Evolutionary conservation across 1,284 basidiomycete genomes (phyloP), one percentile per base, ranked within the genome.

Genomic region (Vanrija sp.): DNA sequence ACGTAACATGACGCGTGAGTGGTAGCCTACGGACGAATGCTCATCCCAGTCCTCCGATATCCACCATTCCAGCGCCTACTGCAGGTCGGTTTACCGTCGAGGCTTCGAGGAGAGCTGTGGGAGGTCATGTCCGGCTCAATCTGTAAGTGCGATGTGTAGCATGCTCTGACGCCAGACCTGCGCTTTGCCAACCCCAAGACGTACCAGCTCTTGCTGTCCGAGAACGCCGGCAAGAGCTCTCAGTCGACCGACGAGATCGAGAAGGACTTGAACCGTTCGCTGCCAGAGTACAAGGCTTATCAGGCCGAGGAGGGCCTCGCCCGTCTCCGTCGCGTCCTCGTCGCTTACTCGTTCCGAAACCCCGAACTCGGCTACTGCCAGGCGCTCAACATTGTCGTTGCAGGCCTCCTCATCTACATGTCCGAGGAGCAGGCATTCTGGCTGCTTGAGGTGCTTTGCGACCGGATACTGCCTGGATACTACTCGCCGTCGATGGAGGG

Each of bases 401-500:
- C 48, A 12, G n/a, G 55, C 38, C 55, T 60, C 28, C 59, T 58
- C 62, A 94, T 91, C 65, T 99, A 98, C 75, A 93, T 96, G 90
- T 96, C 92, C 12, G 96, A 98, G 78, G 96, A 98, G 72, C 96
- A 98, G 76, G 89, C 93, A 28, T 99, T 98, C 76, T 98, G 94
- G 93, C 80, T 98, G 5, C 83, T 99, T 9, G 91, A 96, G 71
- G 91, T 97, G 1, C 81, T 99, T 5, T 98, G 96, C 68, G 92
- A 96, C 66, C 84, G 94, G 38, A 84, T 98, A 38, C 79, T 98
- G 19, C 96, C 96, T 1, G 96, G 96, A 18, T 99, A 99, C 78
- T 99, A 98, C 74, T 90, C 90, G 89, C 91, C 93, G 9, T 96
- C 94, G 0, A 98, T 99, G 96, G 93, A 98, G 65, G 96, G 96